These are phyloP conservation scores for Ceratobasidium sp. DNA, from an alignment of 1,284 basidiomycete species.

Conservation along the genomic window DNA sequence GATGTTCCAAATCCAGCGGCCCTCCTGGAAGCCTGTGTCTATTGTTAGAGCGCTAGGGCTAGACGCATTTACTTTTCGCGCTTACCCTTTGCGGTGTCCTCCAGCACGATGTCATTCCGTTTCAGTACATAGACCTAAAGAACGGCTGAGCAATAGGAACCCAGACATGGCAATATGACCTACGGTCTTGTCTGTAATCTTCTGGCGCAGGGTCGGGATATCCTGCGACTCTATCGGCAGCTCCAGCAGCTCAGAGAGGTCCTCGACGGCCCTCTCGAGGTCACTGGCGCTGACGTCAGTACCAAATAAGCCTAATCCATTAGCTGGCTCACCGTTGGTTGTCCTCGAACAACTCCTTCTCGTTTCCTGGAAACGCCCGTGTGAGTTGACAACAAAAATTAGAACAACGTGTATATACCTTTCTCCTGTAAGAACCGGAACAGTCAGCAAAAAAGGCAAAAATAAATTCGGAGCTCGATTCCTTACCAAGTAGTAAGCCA, in stretches of 20 bases:
- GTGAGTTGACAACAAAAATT: constrained; percentile 48
- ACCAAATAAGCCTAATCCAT: constrained; percentile 1
- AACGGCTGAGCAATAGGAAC: constrained; percentile 2
- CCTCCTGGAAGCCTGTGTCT: constrained; percentile 81
- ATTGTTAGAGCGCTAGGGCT: neutral
- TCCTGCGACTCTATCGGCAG: constrained; percentile 86
- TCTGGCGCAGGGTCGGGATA: constrained; percentile 85
- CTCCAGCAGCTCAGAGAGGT: constrained; percentile 92
- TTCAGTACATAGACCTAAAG: constrained; percentile 92
- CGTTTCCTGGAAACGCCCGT: constrained; percentile 71
- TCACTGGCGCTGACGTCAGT: constrained; percentile 67
- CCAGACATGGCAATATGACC: constrained; percentile 51
- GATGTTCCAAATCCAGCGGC: constrained; percentile 81
- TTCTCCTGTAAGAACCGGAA: constrained; percentile 20
- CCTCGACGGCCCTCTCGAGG: constrained; percentile 94
- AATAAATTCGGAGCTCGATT: neutral
- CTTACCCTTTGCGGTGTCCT: constrained; percentile 77
- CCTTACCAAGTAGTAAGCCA: constrained; percentile 87
- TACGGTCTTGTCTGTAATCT: constrained; percentile 94
- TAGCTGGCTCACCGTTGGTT: constrained; percentile 78
- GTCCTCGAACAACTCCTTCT: constrained; percentile 97
- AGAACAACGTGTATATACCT: constrained; percentile 5
- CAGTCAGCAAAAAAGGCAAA: neutral
- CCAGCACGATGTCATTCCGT: constrained; percentile 92
- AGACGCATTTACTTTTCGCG: neutral